Conservation (phyloP, 1,284 basidiomycete species). For the Phaffia rhodozyma region DNA sequence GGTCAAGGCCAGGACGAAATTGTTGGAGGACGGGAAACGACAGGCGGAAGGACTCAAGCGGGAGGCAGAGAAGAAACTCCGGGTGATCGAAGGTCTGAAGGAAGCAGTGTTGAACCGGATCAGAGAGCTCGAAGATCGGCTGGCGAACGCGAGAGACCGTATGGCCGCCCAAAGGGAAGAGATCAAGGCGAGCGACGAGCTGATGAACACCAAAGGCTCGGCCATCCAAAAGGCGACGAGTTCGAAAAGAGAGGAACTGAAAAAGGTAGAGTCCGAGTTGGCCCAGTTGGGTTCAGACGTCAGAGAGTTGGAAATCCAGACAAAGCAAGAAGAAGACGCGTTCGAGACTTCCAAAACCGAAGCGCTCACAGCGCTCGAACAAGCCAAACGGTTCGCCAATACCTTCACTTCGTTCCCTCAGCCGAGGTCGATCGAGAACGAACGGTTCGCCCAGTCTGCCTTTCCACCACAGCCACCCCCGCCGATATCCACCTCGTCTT, state of each 20-base stretch:
- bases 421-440: constrained; percentile 12
- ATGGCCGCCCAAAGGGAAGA: constrained; percentile 45
- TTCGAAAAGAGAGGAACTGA: constrained; percentile 52
- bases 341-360: constrained; percentile 31
- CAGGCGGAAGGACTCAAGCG: constrained; percentile 61
- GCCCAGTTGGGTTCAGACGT: constrained; percentile 41
- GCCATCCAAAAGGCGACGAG: constrained; percentile 46
- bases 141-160: constrained; percentile 47
- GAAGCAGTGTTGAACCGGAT: constrained; percentile 55
- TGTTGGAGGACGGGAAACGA: constrained; percentile 75
- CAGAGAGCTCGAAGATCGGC: constrained; percentile 55
- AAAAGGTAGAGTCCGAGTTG: constrained; percentile 46
- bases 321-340: constrained; percentile 45
- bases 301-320: constrained; percentile 43
- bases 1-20: constrained; percentile 65
- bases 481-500: no score
- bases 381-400: constrained; percentile 16
- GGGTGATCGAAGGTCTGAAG: constrained; percentile 51
- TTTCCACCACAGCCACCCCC: no score
- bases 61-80: constrained; percentile 79
- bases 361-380: constrained; percentile 19
- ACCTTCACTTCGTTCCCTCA: constrained; percentile 10
- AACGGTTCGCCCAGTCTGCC: constrained; percentile 13
- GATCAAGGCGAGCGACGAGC: constrained; percentile 37
- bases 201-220: constrained; percentile 30